These are phyloP conservation scores for Anthracocystis walkeri DNA, from an alignment of 1,284 basidiomycete genomes.

Conservation along the genomic window DNA sequence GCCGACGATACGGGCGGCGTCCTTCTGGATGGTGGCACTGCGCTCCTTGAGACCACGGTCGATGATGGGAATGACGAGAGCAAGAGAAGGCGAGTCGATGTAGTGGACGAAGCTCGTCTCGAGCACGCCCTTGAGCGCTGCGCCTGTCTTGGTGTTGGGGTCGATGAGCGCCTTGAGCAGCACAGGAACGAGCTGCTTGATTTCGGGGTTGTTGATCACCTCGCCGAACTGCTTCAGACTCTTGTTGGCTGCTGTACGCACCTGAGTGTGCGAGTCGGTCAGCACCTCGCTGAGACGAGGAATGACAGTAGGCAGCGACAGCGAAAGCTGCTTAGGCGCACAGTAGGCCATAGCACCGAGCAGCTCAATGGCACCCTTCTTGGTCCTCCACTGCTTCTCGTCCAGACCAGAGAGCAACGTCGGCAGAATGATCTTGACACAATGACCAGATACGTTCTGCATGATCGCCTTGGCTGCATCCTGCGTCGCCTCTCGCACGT, in stretches of 20 bases:
- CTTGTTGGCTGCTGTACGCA: slow-evolving; percentile 90
- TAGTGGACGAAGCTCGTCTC: slow-evolving; percentile 98
- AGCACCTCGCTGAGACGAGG: slow-evolving; percentile 93
- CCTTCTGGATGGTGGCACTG: slow-evolving; percentile 92
- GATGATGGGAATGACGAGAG: slow-evolving; percentile 93
- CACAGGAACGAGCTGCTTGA: slow-evolving; percentile 89
- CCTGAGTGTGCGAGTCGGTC: slow-evolving; percentile 97
- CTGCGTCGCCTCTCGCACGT: slow-evolving; percentile 93
- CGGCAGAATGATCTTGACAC: slow-evolving; percentile 91
- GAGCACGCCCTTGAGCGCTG: slow-evolving; percentile 83
- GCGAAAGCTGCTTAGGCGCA: slow-evolving; percentile 92
- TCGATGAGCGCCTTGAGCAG: slow-evolving; percentile 96
- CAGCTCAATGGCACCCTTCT: slow-evolving; percentile 98
- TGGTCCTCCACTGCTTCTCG: slow-evolving; percentile 98
- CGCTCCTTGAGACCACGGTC: slow-evolving; percentile 93
- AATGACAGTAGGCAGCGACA: slow-evolving; percentile 95
- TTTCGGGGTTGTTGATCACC: slow-evolving; percentile 75
- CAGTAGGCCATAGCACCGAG: slow-evolving; percentile 99
- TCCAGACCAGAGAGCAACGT: slow-evolving; percentile 90
- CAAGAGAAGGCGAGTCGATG: slow-evolving; percentile 97
- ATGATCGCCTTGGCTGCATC: slow-evolving; percentile 95
- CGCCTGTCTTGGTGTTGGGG: slow-evolving; percentile 86
- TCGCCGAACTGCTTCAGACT: slow-evolving; percentile 98
- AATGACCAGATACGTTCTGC: slow-evolving; percentile 78
- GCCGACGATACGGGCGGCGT: slow-evolving; percentile 95